Evolutionary conservation across 2,329 filamentous ascomycete genomes (phyloP), one percentile per base, ranked within the genome.

Genomic region (Alternaria triticina): DNA sequence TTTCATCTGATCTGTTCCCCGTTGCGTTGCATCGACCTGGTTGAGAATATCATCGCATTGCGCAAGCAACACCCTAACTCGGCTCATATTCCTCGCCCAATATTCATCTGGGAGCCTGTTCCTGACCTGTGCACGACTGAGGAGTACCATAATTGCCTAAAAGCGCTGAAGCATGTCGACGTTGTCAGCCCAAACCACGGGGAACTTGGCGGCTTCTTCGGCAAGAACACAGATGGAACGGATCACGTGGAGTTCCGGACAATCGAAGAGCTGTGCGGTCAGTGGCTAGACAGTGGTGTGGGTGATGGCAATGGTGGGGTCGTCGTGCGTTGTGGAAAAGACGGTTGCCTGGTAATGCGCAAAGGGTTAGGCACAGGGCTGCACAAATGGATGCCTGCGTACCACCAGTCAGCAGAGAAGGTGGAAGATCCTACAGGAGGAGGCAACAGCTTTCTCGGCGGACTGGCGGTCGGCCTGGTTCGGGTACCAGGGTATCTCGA

Each of bases 21-120:
- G 0, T 80, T 83, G 1, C 88, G 95, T 46, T 97, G 93, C 78
- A 89, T 92, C 51, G 87, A 91, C 58, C 86, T 97, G 22, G 89
- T 96, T 22, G 80, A 86, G 2, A 87, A 89, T n/a, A 91, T 98
- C 62, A 83, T 89, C 6, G 81, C 84, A 5, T 77, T 83, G 49
- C 85, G 89, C 52, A 71, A 79, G 33, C 73, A 76, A 46, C 25
- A 66, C 82, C 33, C 72, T 64, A 15, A 40, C 54, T 10, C 23
- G 61, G 58, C 36, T 63, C 64, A 43, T 46, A 47, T 13, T 2
- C 64, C 73, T 11, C 73, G 83, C 51, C 92, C 94, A 1, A 80
- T 94, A 7, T 93, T 97, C 77, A 88, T 98, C 56, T 99, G 95
- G 95, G 96, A 99, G 78, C 96, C 96, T 1, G 92, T 97, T 1